Evolutionary conservation across 176 grass and related monocot genomes (phyloP).

Genomic region (Triticum dicoccoides): DNA sequence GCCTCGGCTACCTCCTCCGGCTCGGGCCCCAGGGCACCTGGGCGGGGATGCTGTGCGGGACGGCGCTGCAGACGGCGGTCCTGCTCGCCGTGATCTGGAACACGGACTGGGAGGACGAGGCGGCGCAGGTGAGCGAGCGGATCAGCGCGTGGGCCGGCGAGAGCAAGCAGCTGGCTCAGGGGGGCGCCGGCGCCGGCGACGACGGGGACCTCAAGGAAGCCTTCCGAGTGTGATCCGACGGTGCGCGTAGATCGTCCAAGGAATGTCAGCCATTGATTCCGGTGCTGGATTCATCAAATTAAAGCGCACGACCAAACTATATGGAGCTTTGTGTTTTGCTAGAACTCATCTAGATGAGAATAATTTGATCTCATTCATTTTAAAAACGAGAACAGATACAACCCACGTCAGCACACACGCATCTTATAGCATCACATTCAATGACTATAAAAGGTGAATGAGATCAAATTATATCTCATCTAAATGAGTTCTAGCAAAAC

Average conservation of each 20-base stretch:
- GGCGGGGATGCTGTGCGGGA: constrained; percentile 72
- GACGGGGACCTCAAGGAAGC: not conserved
- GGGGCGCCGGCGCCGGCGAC: not conserved
- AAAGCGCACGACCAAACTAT: too few relatives aligned
- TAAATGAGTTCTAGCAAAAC: too few relatives aligned
- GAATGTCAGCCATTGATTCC: not conserved
- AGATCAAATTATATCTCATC: too few relatives aligned
- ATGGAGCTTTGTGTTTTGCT: not conserved
- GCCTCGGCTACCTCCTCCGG: constrained; percentile 60
- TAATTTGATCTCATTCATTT: too few relatives aligned
- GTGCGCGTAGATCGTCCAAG: not conserved
- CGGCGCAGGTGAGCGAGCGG: not conserved
- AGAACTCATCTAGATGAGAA: too few relatives aligned
- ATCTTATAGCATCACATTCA: too few relatives aligned
- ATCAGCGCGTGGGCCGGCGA: constrained; percentile 7
- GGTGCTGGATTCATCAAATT: too few relatives aligned
- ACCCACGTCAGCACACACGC: too few relatives aligned
- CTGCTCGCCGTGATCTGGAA: constrained; percentile 55
- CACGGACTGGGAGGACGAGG: constrained; percentile 74
- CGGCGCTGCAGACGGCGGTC: constrained; percentile 60
- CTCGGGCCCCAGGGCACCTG: constrained; percentile 65
- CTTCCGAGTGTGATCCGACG: not conserved
- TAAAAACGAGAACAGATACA: too few relatives aligned
- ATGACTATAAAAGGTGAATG: too few relatives aligned
- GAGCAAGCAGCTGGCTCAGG: not conserved